Conservation (phyloP, 208 protist species). For the Crithidia brevicula region DNA sequence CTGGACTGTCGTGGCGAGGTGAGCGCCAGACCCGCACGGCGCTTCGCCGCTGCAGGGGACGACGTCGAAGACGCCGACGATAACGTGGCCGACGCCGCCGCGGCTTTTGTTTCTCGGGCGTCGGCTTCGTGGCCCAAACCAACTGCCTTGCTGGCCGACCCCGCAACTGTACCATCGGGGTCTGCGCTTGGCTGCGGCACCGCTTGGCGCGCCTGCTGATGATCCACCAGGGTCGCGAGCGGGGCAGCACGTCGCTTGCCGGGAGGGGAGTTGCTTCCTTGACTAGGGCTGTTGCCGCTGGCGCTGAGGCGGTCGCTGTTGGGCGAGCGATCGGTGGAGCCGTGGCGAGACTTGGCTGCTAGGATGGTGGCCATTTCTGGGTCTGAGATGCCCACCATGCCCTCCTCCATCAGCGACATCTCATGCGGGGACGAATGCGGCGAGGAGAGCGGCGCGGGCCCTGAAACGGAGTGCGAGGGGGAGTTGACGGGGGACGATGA, state of each 20-base stretch:
- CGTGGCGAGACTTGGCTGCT: slow-evolving; percentile 29
- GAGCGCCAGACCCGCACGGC: background rate
- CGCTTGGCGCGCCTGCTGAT: slow-evolving; percentile 55
- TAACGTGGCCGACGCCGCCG: background rate
- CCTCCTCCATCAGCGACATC: slow-evolving; percentile 31
- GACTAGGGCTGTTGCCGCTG: slow-evolving; percentile 11
- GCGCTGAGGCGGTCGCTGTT: slow-evolving; percentile 12
- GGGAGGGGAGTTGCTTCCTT: background rate
- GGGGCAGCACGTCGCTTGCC: slow-evolving; percentile 41
- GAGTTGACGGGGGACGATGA: slow-evolving; percentile 9
- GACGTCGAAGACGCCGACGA: background rate
- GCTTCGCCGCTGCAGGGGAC: slow-evolving; percentile 4
- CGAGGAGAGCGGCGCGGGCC: slow-evolving; percentile 9
- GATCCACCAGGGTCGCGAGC: slow-evolving; percentile 58
- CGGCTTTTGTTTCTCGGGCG: background rate
- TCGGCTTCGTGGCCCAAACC: too few species aligned
- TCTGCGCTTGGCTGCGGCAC: slow-evolving; percentile 19
- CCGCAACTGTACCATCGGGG: background rate
- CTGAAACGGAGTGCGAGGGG: background rate
- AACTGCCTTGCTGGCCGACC: background rate
- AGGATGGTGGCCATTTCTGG: slow-evolving; percentile 40
- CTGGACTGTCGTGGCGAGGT: slow-evolving; percentile 7
- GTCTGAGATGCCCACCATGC: slow-evolving; percentile 38
- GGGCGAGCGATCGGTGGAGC: slow-evolving; percentile 26
- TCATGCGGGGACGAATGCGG: slow-evolving; percentile 28